Evolutionary conservation across 1,284 basidiomycete genomes (phyloP).

Genomic region (Cutaneotrichosporon cutaneum): DNA sequence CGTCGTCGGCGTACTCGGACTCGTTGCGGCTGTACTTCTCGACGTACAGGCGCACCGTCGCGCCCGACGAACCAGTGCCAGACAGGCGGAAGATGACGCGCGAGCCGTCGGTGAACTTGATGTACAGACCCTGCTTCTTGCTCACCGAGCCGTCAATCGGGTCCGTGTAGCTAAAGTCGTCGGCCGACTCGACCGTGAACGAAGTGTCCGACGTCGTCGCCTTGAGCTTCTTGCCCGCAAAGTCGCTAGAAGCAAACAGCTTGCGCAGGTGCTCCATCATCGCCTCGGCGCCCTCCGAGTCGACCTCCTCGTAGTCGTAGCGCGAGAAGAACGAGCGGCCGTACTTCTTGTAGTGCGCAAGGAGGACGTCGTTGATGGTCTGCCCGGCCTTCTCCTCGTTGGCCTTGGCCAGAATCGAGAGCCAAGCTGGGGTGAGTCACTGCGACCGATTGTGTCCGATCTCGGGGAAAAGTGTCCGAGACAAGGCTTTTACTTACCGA

Average conservation of each 20-base stretch:
- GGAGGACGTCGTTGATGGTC: conserved; percentile 85
- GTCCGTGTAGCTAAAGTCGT: conserved; percentile 94
- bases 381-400: conserved; percentile 75
- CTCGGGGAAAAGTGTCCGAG: neutral
- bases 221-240: conserved; percentile 66
- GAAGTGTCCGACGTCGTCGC: conserved; percentile 65
- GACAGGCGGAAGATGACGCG: conserved; percentile 93
- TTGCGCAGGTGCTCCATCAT: conserved; percentile 77
- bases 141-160: conserved; percentile 92
- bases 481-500: conserved; percentile 60
- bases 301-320: conserved; percentile 98
- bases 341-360: conserved; percentile 85
- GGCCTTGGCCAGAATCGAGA: conserved; percentile 92
- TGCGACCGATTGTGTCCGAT: neutral
- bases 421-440: conserved; percentile 68
- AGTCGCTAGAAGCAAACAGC: conserved; percentile 65
- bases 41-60: conserved; percentile 88
- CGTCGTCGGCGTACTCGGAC: conserved; percentile 69
- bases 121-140: conserved; percentile 93
- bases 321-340: conserved; percentile 97
- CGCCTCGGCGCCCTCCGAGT: conserved; percentile 81
- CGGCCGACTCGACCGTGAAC: conserved; percentile 76
- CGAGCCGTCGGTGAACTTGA: conserved; percentile 86
- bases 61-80: conserved; percentile 92
- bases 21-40: conserved; percentile 87